These are phyloP conservation scores for Sporopachydermia quercuum DNA, from an alignment of 805 yeast species.

Conservation along the genomic window DNA sequence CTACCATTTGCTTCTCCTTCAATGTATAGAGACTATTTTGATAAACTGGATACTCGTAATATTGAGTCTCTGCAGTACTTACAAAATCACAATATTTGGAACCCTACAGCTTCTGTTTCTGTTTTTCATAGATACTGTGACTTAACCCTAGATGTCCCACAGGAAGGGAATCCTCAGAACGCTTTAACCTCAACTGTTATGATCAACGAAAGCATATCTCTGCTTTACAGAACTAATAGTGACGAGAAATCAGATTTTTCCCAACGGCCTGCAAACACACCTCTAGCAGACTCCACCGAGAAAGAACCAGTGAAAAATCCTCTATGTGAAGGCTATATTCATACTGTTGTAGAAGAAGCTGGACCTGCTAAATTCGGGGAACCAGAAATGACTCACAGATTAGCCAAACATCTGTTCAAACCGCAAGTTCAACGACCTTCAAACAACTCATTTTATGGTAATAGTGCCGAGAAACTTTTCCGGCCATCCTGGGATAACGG, in stretches of 20 bases:
- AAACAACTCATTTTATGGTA: too few relatives aligned
- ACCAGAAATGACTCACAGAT: background rate
- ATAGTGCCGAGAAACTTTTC: background rate
- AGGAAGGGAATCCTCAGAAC: too few relatives aligned
- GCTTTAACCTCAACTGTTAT: too few relatives aligned
- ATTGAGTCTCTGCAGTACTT: conserved; percentile 1
- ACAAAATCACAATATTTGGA: background rate
- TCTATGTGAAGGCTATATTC: too few relatives aligned
- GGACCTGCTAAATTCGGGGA: background rate
- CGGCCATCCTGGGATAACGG: too few relatives aligned
- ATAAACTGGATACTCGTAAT: background rate
- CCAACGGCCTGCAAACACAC: too few relatives aligned
- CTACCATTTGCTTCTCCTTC: background rate
- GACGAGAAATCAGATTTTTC: too few relatives aligned
- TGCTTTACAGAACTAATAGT: too few relatives aligned
- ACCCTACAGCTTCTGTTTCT: conserved; percentile 1
- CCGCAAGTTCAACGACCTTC: background rate
- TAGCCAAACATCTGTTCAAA: background rate
- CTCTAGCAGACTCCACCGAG: too few relatives aligned
- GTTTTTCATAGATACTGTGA: background rate
- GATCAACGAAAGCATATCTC: too few relatives aligned
- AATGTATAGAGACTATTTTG: background rate
- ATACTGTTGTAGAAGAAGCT: background rate
- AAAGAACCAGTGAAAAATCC: too few relatives aligned
- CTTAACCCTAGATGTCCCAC: too few relatives aligned